phyloP scores from a whole-genome alignment of 2,329 filamentous ascomycete genomes.

The Epichloe typhina region DNA sequence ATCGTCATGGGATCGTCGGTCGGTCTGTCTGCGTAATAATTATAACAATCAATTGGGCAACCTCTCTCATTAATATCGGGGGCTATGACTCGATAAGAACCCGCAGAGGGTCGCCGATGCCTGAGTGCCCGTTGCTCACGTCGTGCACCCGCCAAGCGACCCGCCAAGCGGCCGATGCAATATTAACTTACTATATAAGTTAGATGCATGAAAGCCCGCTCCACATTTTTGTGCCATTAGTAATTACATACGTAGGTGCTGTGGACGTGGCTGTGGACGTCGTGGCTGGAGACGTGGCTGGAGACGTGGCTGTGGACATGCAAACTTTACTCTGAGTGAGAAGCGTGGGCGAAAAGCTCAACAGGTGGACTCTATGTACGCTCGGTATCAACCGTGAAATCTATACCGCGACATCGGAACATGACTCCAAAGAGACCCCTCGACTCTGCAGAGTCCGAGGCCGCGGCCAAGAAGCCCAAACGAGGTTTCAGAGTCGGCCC shows the following conservation, averaged over 20 bases:
- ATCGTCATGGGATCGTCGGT: neutral
- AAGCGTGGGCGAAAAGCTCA: no score
- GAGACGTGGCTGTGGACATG: neutral
- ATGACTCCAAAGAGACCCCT: constrained; percentile 22
- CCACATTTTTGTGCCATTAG: neutral
- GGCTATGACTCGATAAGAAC: no score
- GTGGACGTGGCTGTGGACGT: no score
- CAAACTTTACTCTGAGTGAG: neutral
- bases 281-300: no score
- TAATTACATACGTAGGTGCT: no score
- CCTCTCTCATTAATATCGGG: no score
- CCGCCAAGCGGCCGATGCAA: neutral
- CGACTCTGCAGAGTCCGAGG: constrained; percentile 16
- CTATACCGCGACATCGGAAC: neutral
- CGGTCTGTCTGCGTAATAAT: no score
- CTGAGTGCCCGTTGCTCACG: neutral
- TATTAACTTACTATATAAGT: no score
- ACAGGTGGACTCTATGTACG: neutral
- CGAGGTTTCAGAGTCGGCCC: constrained; percentile 81
- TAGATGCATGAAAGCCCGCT: neutral
- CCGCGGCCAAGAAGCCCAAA: constrained; percentile 36
- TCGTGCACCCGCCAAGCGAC: neutral
- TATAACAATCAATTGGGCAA: no score
- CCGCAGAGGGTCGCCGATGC: neutral
- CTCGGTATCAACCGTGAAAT: neutral